Percentiles rank a stretch among this genome's conserved stretches.
Evolutionary conservation across 2,329 filamentous ascomycete genomes (phyloP).

Genomic region (Ceratocystis cubensis): DNA sequence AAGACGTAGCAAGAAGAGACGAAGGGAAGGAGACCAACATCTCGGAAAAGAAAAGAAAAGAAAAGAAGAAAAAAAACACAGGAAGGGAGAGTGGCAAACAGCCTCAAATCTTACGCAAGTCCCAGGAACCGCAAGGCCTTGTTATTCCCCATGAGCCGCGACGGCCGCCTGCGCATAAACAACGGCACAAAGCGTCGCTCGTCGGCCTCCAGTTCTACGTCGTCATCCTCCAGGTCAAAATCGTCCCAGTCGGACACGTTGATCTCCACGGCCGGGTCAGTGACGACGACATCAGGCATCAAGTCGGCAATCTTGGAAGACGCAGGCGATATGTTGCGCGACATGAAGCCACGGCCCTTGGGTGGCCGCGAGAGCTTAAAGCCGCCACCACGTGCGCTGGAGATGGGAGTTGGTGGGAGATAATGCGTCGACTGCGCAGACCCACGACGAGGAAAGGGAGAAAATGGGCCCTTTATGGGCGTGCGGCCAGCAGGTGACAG

Average conservation of each 20-base stretch:
- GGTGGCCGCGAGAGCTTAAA: conserved; percentile 20
- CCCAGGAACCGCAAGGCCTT: conserved; percentile 45
- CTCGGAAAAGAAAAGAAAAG: neutral
- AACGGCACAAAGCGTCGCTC: conserved; percentile 43
- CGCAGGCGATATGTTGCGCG: conserved; percentile 17
- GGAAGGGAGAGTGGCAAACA: neutral
- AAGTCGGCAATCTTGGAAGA: conserved; percentile 2
- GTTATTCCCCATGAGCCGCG: conserved; percentile 33
- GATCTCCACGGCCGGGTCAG: conserved; percentile 10
- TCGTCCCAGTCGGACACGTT: conserved; percentile 18
- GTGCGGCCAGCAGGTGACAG: conserved; percentile 24
- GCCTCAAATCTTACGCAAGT: conserved; percentile 29
- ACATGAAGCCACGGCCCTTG: conserved; percentile 14
- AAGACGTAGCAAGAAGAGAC: conserved; percentile 11
- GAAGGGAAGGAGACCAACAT: neutral
- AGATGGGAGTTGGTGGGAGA: conserved; percentile 11
- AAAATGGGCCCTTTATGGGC: conserved; percentile 26
- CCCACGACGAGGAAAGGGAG: conserved; percentile 25
- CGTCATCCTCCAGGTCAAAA: conserved; percentile 16
- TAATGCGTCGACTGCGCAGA: conserved; percentile 15
- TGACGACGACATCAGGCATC: conserved; percentile 3
- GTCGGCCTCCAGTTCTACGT: conserved; percentile 31
- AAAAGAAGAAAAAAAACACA: neutral
- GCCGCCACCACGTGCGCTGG: conserved; percentile 5
- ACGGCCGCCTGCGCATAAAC: conserved; percentile 30